Conservation (phyloP, 495 filamentous ascomycete genomes). For the Aspergillus sparsus region DNA sequence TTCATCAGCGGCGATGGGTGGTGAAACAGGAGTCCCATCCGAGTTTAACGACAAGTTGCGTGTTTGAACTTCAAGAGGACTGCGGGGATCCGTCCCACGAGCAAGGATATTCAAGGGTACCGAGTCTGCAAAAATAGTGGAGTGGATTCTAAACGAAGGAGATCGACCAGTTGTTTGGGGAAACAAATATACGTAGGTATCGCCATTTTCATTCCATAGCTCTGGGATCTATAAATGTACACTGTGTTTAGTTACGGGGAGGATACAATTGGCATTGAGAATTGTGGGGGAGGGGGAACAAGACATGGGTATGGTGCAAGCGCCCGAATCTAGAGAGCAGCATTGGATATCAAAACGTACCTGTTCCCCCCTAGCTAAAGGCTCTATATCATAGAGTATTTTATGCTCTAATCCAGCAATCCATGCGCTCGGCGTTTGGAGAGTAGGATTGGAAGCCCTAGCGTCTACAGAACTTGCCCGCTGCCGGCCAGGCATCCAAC, state of each 20-base stretch:
- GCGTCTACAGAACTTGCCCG: constrained; percentile 41
- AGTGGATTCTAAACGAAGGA: constrained; percentile 77
- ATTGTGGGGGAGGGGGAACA: not conserved
- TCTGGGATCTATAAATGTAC: constrained; percentile 63
- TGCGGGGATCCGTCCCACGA: constrained; percentile 56
- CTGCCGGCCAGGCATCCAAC: constrained; percentile 55
- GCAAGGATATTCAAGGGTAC: constrained; percentile 66
- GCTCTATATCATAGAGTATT: constrained; percentile 61
- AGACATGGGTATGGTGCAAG: not conserved
- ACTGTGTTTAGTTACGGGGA: constrained; percentile 9
- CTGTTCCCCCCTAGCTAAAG: constrained; percentile 60
- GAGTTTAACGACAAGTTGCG: constrained; percentile 45
- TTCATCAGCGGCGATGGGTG: constrained; percentile 41
- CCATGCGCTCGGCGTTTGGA: constrained; percentile 56
- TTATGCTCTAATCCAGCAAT: constrained; percentile 57
- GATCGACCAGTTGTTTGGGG: constrained; percentile 63
- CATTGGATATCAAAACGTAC: constrained; percentile 35
- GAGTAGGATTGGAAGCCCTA: constrained; percentile 19
- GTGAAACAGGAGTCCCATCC: constrained; percentile 42
- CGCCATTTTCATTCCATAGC: constrained; percentile 82
- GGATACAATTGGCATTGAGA: not conserved
- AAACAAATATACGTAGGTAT: constrained; percentile 83
- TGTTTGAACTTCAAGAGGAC: constrained; percentile 39
- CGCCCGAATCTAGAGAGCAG: not conserved
- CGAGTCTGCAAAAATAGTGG: constrained; percentile 70